Percentiles rank a stretch among this genome's conserved stretches.
These are phyloP conservation scores for Mortierella polycephala DNA, from an alignment of 371 early-diverging fungal genomes.

Conservation along the genomic window DNA sequence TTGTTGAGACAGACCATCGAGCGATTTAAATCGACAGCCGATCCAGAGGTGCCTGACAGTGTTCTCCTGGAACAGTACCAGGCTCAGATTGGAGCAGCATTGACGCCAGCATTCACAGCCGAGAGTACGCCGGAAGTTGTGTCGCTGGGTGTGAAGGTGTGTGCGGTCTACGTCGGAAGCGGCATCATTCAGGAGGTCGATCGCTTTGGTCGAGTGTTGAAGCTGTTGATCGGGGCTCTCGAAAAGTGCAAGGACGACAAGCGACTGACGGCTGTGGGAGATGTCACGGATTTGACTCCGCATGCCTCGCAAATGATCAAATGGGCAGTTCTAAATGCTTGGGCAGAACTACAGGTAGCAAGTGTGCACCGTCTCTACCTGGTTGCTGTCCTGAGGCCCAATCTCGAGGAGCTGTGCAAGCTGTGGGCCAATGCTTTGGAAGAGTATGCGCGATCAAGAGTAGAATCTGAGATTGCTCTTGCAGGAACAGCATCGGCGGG, in stretches of 20 bases:
- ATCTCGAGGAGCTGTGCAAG: slow-evolving; percentile 64
- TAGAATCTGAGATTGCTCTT: slow-evolving; percentile 66
- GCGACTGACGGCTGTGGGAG: slow-evolving; percentile 65
- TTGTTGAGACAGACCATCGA: slow-evolving; percentile 79
- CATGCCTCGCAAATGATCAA: slow-evolving; percentile 85
- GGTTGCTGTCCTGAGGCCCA: slow-evolving; percentile 72
- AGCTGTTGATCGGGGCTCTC: slow-evolving; percentile 75
- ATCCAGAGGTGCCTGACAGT: slow-evolving; percentile 87
- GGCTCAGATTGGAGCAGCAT: slow-evolving; percentile 88
- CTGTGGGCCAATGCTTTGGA: slow-evolving; percentile 68
- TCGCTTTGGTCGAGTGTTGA: slow-evolving; percentile 78
- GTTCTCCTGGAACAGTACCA: slow-evolving; percentile 89
- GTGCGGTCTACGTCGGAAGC: slow-evolving; percentile 85
- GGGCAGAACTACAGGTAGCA: slow-evolving; percentile 83
- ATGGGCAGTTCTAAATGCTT: slow-evolving; percentile 81
- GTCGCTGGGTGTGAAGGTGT: slow-evolving; percentile 83
- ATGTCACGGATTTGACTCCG: slow-evolving; percentile 68
- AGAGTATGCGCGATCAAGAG: slow-evolving; percentile 68
- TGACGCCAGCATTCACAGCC: slow-evolving; percentile 86
- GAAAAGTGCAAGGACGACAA: slow-evolving; percentile 76
- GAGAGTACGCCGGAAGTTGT: slow-evolving; percentile 84
- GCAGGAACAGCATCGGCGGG: slow-evolving; percentile 58
- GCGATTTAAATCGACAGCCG: slow-evolving; percentile 72
- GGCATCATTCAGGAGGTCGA: slow-evolving; percentile 84
- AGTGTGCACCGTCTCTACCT: slow-evolving; percentile 69